phyloP scores from a whole-genome alignment of 1,284 basidiomycete genomes.

The Anthracocystis setariae region DNA sequence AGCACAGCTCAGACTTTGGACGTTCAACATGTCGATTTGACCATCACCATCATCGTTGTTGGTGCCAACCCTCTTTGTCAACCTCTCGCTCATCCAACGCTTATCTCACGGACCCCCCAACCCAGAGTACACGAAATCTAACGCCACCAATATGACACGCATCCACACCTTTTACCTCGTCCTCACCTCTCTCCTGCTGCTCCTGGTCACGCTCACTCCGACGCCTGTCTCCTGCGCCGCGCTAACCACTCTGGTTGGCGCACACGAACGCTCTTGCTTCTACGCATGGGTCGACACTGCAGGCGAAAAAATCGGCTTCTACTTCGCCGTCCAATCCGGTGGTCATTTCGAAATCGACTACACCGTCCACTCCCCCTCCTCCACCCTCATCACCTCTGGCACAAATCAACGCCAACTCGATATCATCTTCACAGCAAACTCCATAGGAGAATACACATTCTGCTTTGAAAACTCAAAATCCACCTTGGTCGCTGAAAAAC shows the following conservation, averaged over 20 bases:
- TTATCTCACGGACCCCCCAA: no score
- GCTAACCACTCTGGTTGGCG: conserved; percentile 83
- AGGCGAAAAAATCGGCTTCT: conserved; percentile 85
- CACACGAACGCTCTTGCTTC: conserved; percentile 91
- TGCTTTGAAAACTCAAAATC: conserved; percentile 90
- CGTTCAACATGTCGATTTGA: no score
- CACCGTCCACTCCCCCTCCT: conserved; percentile 86
- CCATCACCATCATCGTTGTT: background rate
- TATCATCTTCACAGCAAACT: conserved; percentile 94
- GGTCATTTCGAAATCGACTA: conserved; percentile 98
- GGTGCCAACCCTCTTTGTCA: no score
- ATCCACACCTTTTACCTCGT: no score
- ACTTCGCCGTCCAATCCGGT: conserved; percentile 86
- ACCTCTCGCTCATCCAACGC: no score
- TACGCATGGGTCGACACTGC: conserved; percentile 96
- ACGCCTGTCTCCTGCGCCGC: conserved; percentile 71
- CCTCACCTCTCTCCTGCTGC: conserved; percentile 3
- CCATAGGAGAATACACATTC: conserved; percentile 93
- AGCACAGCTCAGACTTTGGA: no score
- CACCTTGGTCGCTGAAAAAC: conserved; percentile 58
- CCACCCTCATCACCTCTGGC: conserved; percentile 86
- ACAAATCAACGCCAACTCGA: conserved; percentile 91
- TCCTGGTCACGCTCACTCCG: conserved; percentile 6
- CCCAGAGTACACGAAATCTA: no score
- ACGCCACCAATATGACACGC: no score